Evolutionary conservation across 768 basidiomycete species (phyloP).

Genomic region (Mycena olivaceomarginata): DNA sequence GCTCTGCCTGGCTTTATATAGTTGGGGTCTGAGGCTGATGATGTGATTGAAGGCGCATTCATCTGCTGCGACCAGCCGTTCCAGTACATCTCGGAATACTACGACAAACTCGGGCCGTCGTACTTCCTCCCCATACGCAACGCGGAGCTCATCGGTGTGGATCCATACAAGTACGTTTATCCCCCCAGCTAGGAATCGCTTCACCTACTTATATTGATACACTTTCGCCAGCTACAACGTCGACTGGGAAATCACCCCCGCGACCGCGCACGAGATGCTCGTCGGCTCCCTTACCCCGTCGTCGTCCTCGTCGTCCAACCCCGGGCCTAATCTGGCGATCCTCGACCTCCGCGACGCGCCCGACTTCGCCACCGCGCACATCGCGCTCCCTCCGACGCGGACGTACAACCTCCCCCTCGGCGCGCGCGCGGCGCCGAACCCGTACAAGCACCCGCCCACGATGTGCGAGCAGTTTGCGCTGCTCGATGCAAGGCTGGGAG

Average conservation of each 20-base stretch:
- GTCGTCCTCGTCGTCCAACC: background rate
- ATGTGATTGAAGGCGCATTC: too few relatives aligned
- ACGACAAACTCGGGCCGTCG: slow-evolving; percentile 44
- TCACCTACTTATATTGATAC: background rate
- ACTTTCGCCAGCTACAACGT: slow-evolving; percentile 41
- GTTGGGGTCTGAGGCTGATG: too few relatives aligned
- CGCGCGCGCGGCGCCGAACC: slow-evolving; percentile 40
- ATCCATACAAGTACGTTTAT: slow-evolving; percentile 44
- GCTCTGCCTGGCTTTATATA: too few relatives aligned
- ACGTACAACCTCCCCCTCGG: slow-evolving; percentile 41
- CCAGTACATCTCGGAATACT: slow-evolving; percentile 51
- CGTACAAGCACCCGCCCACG: slow-evolving; percentile 50
- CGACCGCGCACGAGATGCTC: slow-evolving; percentile 40
- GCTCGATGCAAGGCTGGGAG: slow-evolving; percentile 42
- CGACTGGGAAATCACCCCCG: slow-evolving; percentile 48
- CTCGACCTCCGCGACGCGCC: slow-evolving; percentile 45
- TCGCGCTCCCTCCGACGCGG: slow-evolving; percentile 25
- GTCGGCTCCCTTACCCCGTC: slow-evolving; percentile 16
- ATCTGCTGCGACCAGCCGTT: slow-evolving; percentile 51
- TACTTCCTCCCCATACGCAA: slow-evolving; percentile 48
- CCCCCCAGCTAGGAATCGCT: too few relatives aligned
- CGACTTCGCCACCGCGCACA: slow-evolving; percentile 42
- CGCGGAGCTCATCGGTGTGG: slow-evolving; percentile 47
- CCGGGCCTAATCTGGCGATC: slow-evolving; percentile 24
- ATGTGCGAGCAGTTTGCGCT: slow-evolving; percentile 44